A percentile compares a stretch with the other conserved stretches of the same genome.
Evolutionary conservation across 129 eudicot genomes (phyloP).

Genomic region (Apium graveolens): DNA sequence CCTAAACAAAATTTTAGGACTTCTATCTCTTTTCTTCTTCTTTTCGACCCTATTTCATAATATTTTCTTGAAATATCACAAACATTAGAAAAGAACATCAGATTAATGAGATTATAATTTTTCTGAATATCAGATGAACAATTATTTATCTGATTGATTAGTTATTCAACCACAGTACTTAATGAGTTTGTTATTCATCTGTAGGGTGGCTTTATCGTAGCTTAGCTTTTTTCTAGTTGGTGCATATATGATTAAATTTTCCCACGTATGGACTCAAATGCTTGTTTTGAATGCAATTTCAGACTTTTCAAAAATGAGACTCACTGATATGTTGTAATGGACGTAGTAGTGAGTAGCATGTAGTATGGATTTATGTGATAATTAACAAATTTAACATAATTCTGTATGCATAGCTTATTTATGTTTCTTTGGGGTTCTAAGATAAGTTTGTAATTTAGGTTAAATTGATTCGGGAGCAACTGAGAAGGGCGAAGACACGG

Average conservation of each 20-base stretch:
- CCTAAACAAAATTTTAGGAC: neutral
- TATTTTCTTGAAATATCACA: neutral
- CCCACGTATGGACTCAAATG: no score
- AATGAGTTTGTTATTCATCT: neutral
- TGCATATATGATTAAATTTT: neutral
- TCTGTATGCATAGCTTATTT: neutral
- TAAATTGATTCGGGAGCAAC: constrained; percentile 50
- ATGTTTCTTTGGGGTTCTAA: neutral
- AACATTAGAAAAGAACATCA: no score
- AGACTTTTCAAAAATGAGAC: neutral
- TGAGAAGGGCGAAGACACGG: constrained; percentile 46
- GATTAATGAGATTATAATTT: no score
- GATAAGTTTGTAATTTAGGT: constrained; percentile 24
- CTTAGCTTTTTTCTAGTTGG: neutral
- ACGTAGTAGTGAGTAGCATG: neutral
- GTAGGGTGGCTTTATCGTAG: neutral
- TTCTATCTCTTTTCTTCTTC: neutral
- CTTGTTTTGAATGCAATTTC: neutral
- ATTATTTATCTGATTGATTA: neutral
- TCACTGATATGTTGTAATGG: neutral
- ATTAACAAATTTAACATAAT: neutral
- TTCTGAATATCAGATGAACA: no score
- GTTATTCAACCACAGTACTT: neutral
- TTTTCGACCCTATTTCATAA: neutral
- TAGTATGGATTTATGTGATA: neutral